These are phyloP conservation scores for Phytophthora syringae DNA, from an alignment of 352 stramenopile genomes.

Conservation along the genomic window DNA sequence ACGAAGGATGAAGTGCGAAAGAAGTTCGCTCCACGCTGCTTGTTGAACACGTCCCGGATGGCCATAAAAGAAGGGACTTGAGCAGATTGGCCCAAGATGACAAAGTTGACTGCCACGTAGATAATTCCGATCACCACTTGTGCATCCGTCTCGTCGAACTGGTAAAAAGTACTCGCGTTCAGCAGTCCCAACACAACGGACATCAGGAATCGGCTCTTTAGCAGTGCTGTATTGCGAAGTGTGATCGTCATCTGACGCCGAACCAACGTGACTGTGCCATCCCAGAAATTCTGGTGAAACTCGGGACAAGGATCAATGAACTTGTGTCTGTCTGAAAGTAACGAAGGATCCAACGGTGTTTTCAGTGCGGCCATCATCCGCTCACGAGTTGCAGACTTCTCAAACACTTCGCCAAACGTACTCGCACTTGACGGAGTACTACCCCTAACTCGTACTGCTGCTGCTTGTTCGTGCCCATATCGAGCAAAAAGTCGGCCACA, in stretches of 20 bases:
- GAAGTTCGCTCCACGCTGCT: slow-evolving; percentile 84
- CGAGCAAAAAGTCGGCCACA: slow-evolving; percentile 47
- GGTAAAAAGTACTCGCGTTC: slow-evolving; percentile 23
- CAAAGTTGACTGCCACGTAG: slow-evolving; percentile 78
- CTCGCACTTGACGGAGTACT: not conserved
- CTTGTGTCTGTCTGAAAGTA: slow-evolving; percentile 5
- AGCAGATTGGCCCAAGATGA: slow-evolving; percentile 66
- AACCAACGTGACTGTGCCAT: slow-evolving; percentile 18
- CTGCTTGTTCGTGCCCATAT: slow-evolving; percentile 43
- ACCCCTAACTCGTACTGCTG: slow-evolving; percentile 28
- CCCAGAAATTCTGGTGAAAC: slow-evolving; percentile 32
- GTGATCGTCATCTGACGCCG: slow-evolving; percentile 33
- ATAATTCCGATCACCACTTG: slow-evolving; percentile 50
- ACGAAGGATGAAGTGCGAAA: slow-evolving; percentile 76
- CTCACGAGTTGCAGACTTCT: slow-evolving; percentile 11
- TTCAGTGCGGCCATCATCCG: slow-evolving; percentile 12
- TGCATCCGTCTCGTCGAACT: slow-evolving; percentile 7
- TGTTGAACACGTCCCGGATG: slow-evolving; percentile 70
- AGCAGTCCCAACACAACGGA: slow-evolving; percentile 17
- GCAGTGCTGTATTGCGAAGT: slow-evolving; percentile 25
- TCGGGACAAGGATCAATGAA: slow-evolving; percentile 30
- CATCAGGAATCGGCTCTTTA: slow-evolving; percentile 31
- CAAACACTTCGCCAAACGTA: slow-evolving; percentile 26
- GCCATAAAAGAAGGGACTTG: slow-evolving; percentile 74
- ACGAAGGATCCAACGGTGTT: slow-evolving; percentile 1